Evolutionary conservation across 164 flowering plant species (phyloP).

Genomic region (Chimonanthus praecox): DNA sequence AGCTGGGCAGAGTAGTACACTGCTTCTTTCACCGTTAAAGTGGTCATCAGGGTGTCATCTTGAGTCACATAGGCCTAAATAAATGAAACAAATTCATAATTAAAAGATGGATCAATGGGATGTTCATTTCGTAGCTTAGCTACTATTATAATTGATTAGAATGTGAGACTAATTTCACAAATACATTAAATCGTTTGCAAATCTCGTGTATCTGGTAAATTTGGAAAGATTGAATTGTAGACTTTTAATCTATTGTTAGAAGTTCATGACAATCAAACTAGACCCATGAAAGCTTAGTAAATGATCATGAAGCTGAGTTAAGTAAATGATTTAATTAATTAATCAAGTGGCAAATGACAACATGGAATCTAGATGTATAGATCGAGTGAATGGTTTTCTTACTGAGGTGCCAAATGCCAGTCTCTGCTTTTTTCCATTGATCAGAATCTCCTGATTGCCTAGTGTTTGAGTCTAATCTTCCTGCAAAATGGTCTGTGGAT

Average conservation of each 20-base stretch:
- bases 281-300: too few species aligned
- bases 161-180: too few species aligned
- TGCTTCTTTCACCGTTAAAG: slow-evolving; percentile 54
- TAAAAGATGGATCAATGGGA: background rate
- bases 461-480: slow-evolving; percentile 29
- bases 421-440: slow-evolving; percentile 29
- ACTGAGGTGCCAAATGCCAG: slow-evolving; percentile 39
- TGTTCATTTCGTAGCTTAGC: too few species aligned
- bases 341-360: too few species aligned
- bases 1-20: slow-evolving; percentile 59
- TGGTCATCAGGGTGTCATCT: slow-evolving; percentile 45
- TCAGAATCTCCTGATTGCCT: slow-evolving; percentile 26
- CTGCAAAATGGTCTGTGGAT: slow-evolving; percentile 14
- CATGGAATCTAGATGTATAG: background rate
- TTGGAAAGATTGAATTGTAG: too few species aligned
- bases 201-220: too few species aligned
- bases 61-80: slow-evolving; percentile 61
- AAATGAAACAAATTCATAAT: background rate
- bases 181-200: too few species aligned
- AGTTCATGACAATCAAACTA: too few species aligned
- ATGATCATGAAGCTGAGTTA: too few species aligned
- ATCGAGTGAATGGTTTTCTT: background rate
- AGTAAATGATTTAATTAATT: too few species aligned
- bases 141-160: too few species aligned
- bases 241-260: too few species aligned